A percentile compares a stretch with the other conserved stretches of the same genome.
phyloP scores from a whole-genome alignment of 257 asterid genomes.

The Gentiana dahurica region DNA sequence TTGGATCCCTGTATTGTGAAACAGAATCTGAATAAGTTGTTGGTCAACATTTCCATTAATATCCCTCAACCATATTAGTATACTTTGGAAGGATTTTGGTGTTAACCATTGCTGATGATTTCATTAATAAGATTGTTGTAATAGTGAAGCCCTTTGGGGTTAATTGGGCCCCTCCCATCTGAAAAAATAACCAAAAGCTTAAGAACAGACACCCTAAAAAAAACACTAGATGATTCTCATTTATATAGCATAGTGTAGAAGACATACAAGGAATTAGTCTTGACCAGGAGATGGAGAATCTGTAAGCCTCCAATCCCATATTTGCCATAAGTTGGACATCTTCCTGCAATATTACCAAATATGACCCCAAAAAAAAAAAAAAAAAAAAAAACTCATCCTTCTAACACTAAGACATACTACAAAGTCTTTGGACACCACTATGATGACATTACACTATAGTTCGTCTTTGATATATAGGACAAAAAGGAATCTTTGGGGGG shows the following conservation, averaged over 20 bases:
- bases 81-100: background rate
- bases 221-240: background rate
- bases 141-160: slow-evolving; percentile 22
- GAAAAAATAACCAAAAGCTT: background rate
- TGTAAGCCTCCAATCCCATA: slow-evolving; percentile 11
- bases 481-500: too few relatives aligned
- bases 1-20: slow-evolving; percentile 26
- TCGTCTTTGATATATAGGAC: too few relatives aligned
- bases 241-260: background rate
- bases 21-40: background rate
- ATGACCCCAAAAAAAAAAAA: too few relatives aligned
- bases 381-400: too few relatives aligned
- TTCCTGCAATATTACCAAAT: slow-evolving; percentile 1
- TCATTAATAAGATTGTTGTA: slow-evolving; percentile 40
- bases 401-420: background rate
- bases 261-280: slow-evolving; percentile 1
- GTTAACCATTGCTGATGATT: slow-evolving; percentile 16
- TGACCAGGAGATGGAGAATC: slow-evolving; percentile 7
- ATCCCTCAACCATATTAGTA: slow-evolving; percentile 5
- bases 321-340: slow-evolving; percentile 7
- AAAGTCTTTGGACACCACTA: background rate
- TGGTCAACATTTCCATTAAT: background rate
- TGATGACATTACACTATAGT: background rate
- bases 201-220: background rate
- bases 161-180: background rate